Percentiles rank a stretch among this genome's conserved stretches.
Conservation (phyloP, 2,329 filamentous ascomycete species). For the Didymellaceae sp. region DNA sequence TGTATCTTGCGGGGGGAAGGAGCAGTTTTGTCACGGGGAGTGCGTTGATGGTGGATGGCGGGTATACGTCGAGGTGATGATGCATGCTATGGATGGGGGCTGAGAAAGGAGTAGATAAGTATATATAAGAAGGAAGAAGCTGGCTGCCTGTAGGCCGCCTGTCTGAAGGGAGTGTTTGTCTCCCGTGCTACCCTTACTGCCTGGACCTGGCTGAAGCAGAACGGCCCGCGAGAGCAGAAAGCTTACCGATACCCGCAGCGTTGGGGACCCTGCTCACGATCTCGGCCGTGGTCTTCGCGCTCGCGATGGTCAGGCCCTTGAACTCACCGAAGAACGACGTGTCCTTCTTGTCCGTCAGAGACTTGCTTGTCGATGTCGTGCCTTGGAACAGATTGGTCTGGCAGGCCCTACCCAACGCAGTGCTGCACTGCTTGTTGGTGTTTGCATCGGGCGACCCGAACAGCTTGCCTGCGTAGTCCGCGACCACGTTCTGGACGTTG, state of each 20-base stretch:
- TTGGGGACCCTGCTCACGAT: conserved; percentile 10
- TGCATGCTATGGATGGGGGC: too few species aligned
- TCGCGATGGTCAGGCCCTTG: conserved; percentile 8
- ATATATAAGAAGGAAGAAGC: conserved; percentile 1
- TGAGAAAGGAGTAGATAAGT: too few species aligned
- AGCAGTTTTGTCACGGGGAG: conserved; percentile 36
- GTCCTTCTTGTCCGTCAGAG: conserved; percentile 14
- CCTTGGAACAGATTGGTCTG: conserved; percentile 18
- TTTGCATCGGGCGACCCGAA: conserved; percentile 17
- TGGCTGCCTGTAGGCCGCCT: background rate
- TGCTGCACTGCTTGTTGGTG: conserved; percentile 19
- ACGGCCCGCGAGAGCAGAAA: conserved; percentile 14
- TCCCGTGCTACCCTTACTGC: too few species aligned
- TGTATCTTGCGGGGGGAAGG: conserved; percentile 34
- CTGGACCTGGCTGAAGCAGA: conserved; percentile 12
- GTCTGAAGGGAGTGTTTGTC: too few species aligned
- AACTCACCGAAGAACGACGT: conserved; percentile 14
- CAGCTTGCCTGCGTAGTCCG: conserved; percentile 14
- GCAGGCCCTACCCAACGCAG: conserved; percentile 15
- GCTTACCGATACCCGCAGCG: conserved; percentile 11
- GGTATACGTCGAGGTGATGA: conserved; percentile 21
- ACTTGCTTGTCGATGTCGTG: conserved; percentile 9
- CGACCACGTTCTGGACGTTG: conserved; percentile 16
- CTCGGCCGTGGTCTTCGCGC: conserved; percentile 7
- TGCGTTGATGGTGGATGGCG: conserved; percentile 32